Percentiles rank a stretch among this genome's conserved stretches.
These are phyloP conservation scores for Solanum neorickii DNA, from an alignment of 257 asterid genomes.

Conservation along the genomic window DNA sequence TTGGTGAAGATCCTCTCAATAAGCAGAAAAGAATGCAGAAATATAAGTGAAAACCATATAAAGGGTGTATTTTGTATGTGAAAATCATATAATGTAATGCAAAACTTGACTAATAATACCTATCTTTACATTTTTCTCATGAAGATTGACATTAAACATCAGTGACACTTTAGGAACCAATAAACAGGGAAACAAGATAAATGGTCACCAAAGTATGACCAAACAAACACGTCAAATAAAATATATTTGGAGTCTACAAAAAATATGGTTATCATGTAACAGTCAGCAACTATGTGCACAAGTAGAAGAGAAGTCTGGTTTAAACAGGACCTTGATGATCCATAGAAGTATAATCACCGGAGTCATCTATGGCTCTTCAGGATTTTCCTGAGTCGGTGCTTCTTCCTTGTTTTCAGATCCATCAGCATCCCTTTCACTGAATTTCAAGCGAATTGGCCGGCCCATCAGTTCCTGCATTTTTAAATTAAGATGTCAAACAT, in stretches of 20 bases:
- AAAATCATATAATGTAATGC: background rate
- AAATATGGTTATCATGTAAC: background rate
- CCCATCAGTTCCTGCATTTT: constrained; percentile 64
- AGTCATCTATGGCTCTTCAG: constrained; percentile 16
- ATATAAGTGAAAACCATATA: background rate
- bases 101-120: background rate
- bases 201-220: background rate
- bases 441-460: constrained; percentile 49
- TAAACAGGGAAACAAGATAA: background rate
- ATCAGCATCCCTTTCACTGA: constrained; percentile 39
- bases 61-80: background rate
- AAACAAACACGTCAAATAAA: background rate
- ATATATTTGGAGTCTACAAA: background rate
- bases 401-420: constrained; percentile 24
- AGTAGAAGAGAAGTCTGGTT: background rate
- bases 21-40: background rate
- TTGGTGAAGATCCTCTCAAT: background rate
- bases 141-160: background rate
- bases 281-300: background rate
- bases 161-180: background rate
- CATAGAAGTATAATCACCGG: background rate
- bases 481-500: background rate
- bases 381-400: constrained; percentile 8
- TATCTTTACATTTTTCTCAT: background rate
- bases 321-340: constrained; percentile 4